Evolutionary conservation across 805 yeast species (phyloP).

Genomic region (Pichia paraexigua): DNA sequence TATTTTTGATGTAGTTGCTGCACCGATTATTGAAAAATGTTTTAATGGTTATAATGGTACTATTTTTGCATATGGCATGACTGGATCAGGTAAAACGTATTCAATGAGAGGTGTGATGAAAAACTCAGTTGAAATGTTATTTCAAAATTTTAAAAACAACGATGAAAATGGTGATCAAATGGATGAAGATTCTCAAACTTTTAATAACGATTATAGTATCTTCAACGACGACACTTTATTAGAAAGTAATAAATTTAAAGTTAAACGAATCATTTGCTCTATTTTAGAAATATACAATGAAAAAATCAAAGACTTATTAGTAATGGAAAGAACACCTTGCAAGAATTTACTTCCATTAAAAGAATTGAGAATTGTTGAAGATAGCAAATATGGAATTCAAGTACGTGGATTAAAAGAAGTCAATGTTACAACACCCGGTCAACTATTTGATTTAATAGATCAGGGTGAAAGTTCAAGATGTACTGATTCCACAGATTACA

Average conservation of each 20-base stretch:
- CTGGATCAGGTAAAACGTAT: conserved; percentile 87
- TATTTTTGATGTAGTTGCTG: conserved; percentile 54
- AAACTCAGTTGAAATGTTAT: conserved; percentile 55
- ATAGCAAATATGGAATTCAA: conserved; percentile 58
- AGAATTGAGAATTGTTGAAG: conserved; percentile 76
- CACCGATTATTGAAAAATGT: conserved; percentile 44
- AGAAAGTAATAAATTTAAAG: not conserved
- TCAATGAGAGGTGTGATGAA: conserved; percentile 82
- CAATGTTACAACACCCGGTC: conserved; percentile 45
- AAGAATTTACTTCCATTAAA: conserved; percentile 2
- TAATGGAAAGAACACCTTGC: not conserved
- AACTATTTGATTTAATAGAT: conserved; percentile 51
- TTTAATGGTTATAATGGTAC: conserved; percentile 80
- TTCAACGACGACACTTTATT: conserved; percentile 15
- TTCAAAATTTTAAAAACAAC: conserved; percentile 30
- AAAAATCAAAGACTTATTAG: conserved; percentile 65
- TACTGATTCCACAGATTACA: conserved; percentile 86
- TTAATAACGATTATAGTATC: conserved; percentile 13
- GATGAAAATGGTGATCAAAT: conserved; percentile 3
- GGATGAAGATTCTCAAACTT: conserved; percentile 5
- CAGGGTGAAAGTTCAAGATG: conserved; percentile 68
- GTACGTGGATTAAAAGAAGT: conserved; percentile 69
- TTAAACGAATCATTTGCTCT: conserved; percentile 48
- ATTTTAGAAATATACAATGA: conserved; percentile 87
- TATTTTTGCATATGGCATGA: conserved; percentile 90